phyloP scores from a whole-genome alignment of 164 flowering plant species.

The Santalum album region DNA sequence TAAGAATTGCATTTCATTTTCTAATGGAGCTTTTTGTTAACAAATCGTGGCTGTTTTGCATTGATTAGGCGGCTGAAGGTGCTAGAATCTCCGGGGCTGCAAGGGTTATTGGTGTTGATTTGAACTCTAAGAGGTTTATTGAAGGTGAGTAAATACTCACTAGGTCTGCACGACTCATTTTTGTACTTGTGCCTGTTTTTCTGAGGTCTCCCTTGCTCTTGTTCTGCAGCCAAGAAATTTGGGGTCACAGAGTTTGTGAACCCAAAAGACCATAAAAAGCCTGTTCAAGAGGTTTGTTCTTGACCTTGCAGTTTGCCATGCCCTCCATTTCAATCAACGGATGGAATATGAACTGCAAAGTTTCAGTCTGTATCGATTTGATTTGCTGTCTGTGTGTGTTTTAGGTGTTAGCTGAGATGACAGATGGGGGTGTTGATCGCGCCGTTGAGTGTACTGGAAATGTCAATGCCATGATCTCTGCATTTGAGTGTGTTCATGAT shows the following conservation, averaged over 20 bases:
- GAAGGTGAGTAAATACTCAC: slow-evolving; percentile 17
- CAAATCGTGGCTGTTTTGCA: neutral
- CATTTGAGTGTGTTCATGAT: slow-evolving; percentile 49
- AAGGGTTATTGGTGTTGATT: slow-evolving; percentile 40
- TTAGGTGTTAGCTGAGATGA: slow-evolving; percentile 53
- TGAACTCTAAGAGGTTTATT: slow-evolving; percentile 25
- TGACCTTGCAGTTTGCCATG: neutral
- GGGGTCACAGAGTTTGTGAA: slow-evolving; percentile 50
- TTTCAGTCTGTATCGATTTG: neutral
- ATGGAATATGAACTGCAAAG: too few species aligned
- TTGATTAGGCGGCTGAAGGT: slow-evolving; percentile 41
- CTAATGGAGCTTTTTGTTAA: neutral
- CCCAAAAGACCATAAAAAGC: slow-evolving; percentile 37
- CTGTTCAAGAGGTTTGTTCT: slow-evolving; percentile 44
- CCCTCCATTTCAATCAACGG: neutral
- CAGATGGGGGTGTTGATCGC: slow-evolving; percentile 47
- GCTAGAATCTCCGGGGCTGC: slow-evolving; percentile 37
- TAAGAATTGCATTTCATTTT: too few species aligned
- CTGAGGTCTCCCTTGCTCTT: neutral
- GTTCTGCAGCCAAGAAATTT: slow-evolving; percentile 39
- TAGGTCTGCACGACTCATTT: too few species aligned
- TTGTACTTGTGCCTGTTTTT: too few species aligned
- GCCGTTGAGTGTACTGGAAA: slow-evolving; percentile 48
- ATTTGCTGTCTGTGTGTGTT: neutral
- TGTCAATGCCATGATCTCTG: slow-evolving; percentile 42